Percentiles rank a stretch among this genome's conserved stretches.
Conservation (phyloP, 306 rosid genomes). For the Rosa lucieae region DNA sequence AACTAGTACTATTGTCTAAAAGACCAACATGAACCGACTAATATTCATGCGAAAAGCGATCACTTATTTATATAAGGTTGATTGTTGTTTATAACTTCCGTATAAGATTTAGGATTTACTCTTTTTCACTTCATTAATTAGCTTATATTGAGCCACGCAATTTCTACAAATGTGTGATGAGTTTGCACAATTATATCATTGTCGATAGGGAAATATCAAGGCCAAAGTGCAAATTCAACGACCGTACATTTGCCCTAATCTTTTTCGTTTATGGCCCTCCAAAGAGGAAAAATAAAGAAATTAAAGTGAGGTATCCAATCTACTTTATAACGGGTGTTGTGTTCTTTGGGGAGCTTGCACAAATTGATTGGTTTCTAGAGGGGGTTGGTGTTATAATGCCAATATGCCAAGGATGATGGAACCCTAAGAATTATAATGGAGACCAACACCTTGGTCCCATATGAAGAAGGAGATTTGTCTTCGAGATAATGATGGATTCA, state of each 20-base stretch:
- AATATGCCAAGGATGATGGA: background rate
- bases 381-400: background rate
- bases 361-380: background rate
- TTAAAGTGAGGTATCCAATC: slow-evolving; percentile 19
- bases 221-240: background rate
- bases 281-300: background rate
- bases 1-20: too few relatives aligned
- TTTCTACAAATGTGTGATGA: background rate
- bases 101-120: too few relatives aligned
- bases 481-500: slow-evolving; percentile 13
- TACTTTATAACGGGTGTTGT: slow-evolving; percentile 14
- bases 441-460: slow-evolving; percentile 11
- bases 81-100: background rate
- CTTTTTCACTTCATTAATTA: too few relatives aligned
- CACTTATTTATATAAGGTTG: too few relatives aligned
- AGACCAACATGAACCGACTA: too few relatives aligned
- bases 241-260: background rate
- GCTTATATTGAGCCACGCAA: background rate
- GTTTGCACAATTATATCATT: background rate
- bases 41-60: background rate
- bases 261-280: slow-evolving; percentile 4
- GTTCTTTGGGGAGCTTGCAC: slow-evolving; percentile 8
- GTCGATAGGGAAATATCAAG: background rate
- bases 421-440: slow-evolving; percentile 13
- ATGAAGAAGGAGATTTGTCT: slow-evolving; percentile 9